A percentile compares a stretch with the other conserved stretches of the same genome.
phyloP scores from a whole-genome alignment of 371 early-diverging fungal genomes.

The Apophysomyces trapeziformis region DNA sequence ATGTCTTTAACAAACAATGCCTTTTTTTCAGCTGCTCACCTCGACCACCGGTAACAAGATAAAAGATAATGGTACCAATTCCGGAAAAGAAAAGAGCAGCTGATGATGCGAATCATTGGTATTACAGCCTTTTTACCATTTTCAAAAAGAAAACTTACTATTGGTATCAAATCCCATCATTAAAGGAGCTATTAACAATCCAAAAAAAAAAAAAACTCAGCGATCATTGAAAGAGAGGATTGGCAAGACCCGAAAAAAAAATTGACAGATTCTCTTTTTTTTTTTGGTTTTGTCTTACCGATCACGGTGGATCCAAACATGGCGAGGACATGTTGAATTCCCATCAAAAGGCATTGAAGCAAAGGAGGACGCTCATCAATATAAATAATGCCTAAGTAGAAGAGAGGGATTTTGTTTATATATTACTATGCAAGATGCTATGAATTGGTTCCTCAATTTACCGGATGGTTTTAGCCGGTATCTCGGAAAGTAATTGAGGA shows the following conservation, averaged over 20 bases:
- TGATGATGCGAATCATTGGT: constrained; percentile 9
- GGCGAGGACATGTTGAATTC: constrained; percentile 60
- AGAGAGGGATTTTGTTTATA: no score
- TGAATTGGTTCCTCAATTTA: background rate
- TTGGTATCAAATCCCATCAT: constrained; percentile 61
- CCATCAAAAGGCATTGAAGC: constrained; percentile 46
- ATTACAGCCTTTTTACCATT: background rate
- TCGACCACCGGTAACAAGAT: constrained; percentile 55
- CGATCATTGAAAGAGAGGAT: background rate
- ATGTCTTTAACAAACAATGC: background rate
- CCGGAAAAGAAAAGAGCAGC: constrained; percentile 63
- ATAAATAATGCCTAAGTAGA: constrained; percentile 36
- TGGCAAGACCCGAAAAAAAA: background rate
- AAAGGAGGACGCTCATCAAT: constrained; percentile 55
- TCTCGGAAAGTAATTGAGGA: constrained; percentile 34
- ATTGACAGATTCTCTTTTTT: background rate
- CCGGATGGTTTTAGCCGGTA: constrained; percentile 35
- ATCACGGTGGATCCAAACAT: constrained; percentile 67
- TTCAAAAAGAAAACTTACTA: constrained; percentile 32
- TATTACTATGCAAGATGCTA: background rate
- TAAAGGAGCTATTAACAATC: constrained; percentile 35
- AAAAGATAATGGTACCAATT: constrained; percentile 63
- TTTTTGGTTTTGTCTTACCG: constrained; percentile 22
- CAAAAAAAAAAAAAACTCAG: background rate
- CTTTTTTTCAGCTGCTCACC: constrained; percentile 10